These are phyloP conservation scores for Pseudocercospora crystallina DNA, from an alignment of 2,329 filamentous ascomycete genomes.

Conservation along the genomic window DNA sequence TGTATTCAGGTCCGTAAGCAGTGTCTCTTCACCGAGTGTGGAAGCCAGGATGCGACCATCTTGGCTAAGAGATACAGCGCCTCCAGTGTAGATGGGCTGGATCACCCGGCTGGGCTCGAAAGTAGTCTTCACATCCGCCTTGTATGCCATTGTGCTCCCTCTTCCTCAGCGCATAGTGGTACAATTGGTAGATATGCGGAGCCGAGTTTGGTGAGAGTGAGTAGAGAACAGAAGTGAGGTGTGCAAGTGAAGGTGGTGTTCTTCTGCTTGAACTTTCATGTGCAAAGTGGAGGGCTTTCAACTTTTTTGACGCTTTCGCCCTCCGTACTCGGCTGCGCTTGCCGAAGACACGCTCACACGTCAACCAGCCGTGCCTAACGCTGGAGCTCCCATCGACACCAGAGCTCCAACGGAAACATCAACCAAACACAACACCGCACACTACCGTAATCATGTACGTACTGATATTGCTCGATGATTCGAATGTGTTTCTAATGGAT, in stretches of 20 bases:
- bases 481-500: constrained; percentile 1
- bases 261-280: constrained; percentile 9
- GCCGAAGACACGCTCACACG: not conserved
- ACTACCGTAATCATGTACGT: constrained; percentile 23
- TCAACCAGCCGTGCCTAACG: not conserved
- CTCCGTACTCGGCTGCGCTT: not conserved
- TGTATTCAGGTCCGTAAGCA: constrained; percentile 80
- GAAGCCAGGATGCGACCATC: constrained; percentile 81
- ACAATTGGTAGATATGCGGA: not conserved
- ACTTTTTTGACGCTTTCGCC: constrained; percentile 10
- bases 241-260: not conserved
- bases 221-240: not conserved
- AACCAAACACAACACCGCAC: constrained; percentile 1
- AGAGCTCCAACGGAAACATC: constrained; percentile 10
- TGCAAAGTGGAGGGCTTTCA: constrained; percentile 4
- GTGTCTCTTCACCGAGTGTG: constrained; percentile 85
- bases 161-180: not conserved
- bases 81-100: constrained; percentile 91
- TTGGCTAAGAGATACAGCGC: constrained; percentile 78
- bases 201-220: not conserved
- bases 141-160: constrained; percentile 50
- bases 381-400: constrained; percentile 9
- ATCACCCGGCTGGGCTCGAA: constrained; percentile 83
- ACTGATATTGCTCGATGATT: not conserved
- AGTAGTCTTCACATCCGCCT: constrained; percentile 71